These are phyloP conservation scores for Podospora pseudocomata DNA, from an alignment of 495 filamentous ascomycete species.

Conservation along the genomic window DNA sequence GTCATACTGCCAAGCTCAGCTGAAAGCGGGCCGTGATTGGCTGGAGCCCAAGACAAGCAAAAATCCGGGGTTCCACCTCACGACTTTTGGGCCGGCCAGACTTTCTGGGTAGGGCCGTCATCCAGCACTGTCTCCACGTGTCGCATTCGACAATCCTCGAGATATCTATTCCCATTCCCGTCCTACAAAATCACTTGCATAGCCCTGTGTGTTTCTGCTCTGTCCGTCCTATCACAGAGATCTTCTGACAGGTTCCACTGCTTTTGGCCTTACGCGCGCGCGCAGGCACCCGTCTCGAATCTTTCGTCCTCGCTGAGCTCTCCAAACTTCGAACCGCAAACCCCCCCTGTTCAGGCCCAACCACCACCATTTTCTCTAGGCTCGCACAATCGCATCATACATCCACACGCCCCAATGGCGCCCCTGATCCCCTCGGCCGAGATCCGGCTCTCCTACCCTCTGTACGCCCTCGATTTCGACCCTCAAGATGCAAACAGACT, in stretches of 20 bases:
- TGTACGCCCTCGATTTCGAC: slow-evolving; percentile 87
- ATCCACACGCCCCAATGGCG: slow-evolving; percentile 23
- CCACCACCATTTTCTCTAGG: not conserved
- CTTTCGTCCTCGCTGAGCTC: not conserved
- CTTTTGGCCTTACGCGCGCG: not conserved
- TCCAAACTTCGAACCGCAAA: not conserved
- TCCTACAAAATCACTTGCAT: not conserved
- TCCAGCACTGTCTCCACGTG: slow-evolving; percentile 10
- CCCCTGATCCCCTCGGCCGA: slow-evolving; percentile 28
- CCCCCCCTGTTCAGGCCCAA: slow-evolving; percentile 2
- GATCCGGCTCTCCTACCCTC: slow-evolving; percentile 66
- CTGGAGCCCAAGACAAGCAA: not conserved
- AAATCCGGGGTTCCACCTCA: not conserved
- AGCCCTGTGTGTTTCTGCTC: not conserved
- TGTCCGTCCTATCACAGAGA: not conserved
- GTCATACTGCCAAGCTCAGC: not conserved
- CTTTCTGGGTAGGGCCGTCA: not conserved
- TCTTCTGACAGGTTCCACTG: not conserved
- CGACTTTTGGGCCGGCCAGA: not conserved
- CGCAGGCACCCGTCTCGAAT: not conserved
- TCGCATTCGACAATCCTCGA: not conserved
- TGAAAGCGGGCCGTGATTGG: not conserved
- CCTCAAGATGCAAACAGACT: slow-evolving; percentile 69
- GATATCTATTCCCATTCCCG: not conserved
- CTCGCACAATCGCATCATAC: not conserved